Evolutionary conservation across 495 filamentous ascomycete species (phyloP).

Genomic region (Penicillium desertorum): DNA sequence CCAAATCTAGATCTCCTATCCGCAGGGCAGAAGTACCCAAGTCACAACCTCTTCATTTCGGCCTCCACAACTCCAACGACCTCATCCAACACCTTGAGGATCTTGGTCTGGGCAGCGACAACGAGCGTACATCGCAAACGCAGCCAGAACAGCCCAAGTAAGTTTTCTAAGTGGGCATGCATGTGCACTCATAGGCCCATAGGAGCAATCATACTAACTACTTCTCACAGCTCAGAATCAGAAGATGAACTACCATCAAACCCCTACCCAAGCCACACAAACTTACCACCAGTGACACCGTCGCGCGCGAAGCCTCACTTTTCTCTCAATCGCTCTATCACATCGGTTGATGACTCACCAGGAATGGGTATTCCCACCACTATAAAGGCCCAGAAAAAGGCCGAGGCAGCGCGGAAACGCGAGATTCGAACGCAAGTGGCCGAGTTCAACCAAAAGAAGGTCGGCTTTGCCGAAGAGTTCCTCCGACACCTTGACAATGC

Average conservation of each 20-base stretch:
- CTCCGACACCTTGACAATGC: constrained; percentile 68
- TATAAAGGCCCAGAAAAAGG: constrained; percentile 42
- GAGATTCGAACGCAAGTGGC: constrained; percentile 51
- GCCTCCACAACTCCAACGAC: constrained; percentile 12
- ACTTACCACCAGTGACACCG: constrained; percentile 46
- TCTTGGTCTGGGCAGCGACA: constrained; percentile 26
- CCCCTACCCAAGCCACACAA: constrained; percentile 12
- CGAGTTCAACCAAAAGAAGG: constrained; percentile 66
- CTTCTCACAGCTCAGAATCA: constrained; percentile 17
- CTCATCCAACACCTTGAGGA: constrained; percentile 19
- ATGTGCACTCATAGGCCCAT: constrained; percentile 19
- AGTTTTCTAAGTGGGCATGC: constrained; percentile 10
- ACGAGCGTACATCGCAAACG: constrained; percentile 26
- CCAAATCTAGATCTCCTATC: too few species aligned
- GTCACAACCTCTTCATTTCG: not conserved
- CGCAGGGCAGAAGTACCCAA: not conserved
- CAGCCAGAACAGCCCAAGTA: constrained; percentile 27
- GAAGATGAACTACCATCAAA: constrained; percentile 17
- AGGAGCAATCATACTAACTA: constrained; percentile 9
- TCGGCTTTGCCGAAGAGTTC: constrained; percentile 65
- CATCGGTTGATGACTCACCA: not conserved
- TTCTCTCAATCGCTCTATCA: not conserved
- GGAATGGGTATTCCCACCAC: constrained; percentile 10
- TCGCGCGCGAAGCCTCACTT: constrained; percentile 25
- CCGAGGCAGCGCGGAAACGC: constrained; percentile 41